Conservation (phyloP, 352 stramenopile species). For the Pythium periplocum region DNA sequence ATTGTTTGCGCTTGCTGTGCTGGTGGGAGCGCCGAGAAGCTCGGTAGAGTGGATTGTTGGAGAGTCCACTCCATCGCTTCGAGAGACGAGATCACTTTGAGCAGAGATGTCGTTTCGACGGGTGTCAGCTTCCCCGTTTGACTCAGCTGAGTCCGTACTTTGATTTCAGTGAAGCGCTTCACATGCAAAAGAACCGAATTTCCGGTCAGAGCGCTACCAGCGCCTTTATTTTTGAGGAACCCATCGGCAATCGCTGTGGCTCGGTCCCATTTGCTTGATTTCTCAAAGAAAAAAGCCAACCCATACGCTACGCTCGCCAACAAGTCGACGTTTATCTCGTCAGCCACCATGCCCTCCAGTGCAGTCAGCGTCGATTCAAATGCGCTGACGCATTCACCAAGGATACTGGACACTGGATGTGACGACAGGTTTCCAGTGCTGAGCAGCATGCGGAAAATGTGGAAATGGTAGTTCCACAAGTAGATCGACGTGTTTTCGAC, state of each 20-base stretch:
- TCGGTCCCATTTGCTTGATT: slow-evolving; percentile 39
- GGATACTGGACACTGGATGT: background rate
- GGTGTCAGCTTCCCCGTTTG: slow-evolving; percentile 60
- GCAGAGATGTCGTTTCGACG: slow-evolving; percentile 26
- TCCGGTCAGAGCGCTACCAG: background rate
- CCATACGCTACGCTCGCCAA: slow-evolving; percentile 44
- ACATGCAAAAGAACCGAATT: slow-evolving; percentile 26
- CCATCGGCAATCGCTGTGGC: slow-evolving; percentile 37
- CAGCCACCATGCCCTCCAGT: slow-evolving; percentile 25
- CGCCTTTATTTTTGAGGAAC: slow-evolving; percentile 49
- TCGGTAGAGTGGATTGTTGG: slow-evolving; percentile 2
- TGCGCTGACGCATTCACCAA: slow-evolving; percentile 41
- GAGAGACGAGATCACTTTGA: slow-evolving; percentile 51
- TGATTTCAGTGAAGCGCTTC: slow-evolving; percentile 65
- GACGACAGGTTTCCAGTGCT: slow-evolving; percentile 11
- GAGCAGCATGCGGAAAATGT: slow-evolving; percentile 60
- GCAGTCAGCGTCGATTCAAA: slow-evolving; percentile 51
- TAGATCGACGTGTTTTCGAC: slow-evolving; percentile 83
- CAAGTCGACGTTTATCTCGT: slow-evolving; percentile 31
- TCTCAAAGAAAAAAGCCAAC: slow-evolving; percentile 49
- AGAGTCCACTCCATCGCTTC: slow-evolving; percentile 40
- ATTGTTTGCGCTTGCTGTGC: slow-evolving; percentile 21
- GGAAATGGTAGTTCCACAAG: slow-evolving; percentile 91
- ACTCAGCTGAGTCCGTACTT: slow-evolving; percentile 54
- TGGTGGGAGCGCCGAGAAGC: slow-evolving; percentile 2